phyloP scores from a whole-genome alignment of 1,284 basidiomycete genomes.

The Cutaneotrichosporon dermatis region DNA sequence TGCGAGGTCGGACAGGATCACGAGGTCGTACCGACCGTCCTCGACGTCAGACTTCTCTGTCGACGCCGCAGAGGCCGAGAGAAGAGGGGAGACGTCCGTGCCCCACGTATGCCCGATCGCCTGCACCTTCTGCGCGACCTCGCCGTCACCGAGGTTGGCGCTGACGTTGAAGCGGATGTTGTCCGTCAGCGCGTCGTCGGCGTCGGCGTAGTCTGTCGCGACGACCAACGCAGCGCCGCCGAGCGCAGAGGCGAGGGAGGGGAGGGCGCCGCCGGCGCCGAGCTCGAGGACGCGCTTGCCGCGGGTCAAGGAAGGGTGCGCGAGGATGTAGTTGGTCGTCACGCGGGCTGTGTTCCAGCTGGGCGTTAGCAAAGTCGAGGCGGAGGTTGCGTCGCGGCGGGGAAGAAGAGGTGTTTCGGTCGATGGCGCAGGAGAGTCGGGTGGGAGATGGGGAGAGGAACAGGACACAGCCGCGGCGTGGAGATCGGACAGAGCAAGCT shows the following conservation, averaged over 20 bases:
- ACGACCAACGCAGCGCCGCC: slow-evolving; percentile 62
- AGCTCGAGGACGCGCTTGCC: slow-evolving; percentile 70
- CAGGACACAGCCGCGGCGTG: too few species aligned
- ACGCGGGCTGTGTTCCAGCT: slow-evolving; percentile 83
- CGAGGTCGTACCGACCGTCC: slow-evolving; percentile 61
- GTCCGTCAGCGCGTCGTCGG: slow-evolving; percentile 58
- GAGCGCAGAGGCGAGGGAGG: slow-evolving; percentile 67
- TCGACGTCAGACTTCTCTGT: too few species aligned
- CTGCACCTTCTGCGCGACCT: neutral
- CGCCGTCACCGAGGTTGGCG: slow-evolving; percentile 9
- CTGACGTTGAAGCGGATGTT: slow-evolving; percentile 72
- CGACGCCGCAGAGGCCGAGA: slow-evolving; percentile 27
- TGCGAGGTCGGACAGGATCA: slow-evolving; percentile 81
- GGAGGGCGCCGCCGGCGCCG: slow-evolving; percentile 87
- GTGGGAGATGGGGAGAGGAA: too few species aligned
- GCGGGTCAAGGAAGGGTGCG: slow-evolving; percentile 33
- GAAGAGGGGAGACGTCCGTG: slow-evolving; percentile 57
- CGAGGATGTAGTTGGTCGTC: slow-evolving; percentile 68
- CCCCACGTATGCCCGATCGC: slow-evolving; percentile 87
- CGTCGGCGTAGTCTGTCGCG: slow-evolving; percentile 89
- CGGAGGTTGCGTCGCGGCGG: too few species aligned
- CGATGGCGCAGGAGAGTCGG: too few species aligned
- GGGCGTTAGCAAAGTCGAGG: neutral
- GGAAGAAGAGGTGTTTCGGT: too few species aligned
- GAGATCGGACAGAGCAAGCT: too few species aligned